phyloP scores from a whole-genome alignment of 1,284 basidiomycete genomes.

The Xanthoconium separans region DNA sequence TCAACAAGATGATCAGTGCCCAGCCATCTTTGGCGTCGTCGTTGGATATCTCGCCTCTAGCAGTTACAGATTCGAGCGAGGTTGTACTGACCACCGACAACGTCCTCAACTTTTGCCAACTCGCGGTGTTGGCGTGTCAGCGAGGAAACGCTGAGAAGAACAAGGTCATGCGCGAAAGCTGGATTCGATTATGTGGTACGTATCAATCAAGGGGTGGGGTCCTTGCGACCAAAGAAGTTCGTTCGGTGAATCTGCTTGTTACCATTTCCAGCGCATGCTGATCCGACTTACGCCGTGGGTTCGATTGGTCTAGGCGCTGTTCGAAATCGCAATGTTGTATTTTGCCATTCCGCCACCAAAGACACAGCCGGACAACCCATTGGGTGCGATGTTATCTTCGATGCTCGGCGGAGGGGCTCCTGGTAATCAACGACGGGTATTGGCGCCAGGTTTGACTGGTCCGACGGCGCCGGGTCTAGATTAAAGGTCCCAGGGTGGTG shows the following conservation, averaged over 20 bases:
- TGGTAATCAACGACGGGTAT: conserved; percentile 32
- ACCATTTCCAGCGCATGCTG: not conserved
- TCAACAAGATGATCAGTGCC: conserved; percentile 54
- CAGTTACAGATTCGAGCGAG: conserved; percentile 52
- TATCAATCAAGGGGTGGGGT: conserved; percentile 70
- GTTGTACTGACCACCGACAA: conserved; percentile 72
- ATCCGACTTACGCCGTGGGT: not conserved
- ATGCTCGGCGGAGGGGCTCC: conserved; percentile 71
- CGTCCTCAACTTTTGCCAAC: conserved; percentile 83
- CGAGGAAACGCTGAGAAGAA: conserved; percentile 75
- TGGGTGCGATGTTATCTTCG: conserved; percentile 82
- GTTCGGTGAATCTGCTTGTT: conserved; percentile 53
- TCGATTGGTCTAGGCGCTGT: conserved; percentile 37
- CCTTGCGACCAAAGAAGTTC: conserved; percentile 67
- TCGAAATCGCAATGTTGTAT: conserved; percentile 67
- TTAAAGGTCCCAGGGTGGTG: conserved; percentile 20
- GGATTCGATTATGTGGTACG: conserved; percentile 79
- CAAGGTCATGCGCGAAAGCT: conserved; percentile 72
- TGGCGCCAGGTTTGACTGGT: conserved; percentile 39
- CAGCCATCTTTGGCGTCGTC: conserved; percentile 38
- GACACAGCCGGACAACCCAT: conserved; percentile 67
- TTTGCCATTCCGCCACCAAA: conserved; percentile 79
- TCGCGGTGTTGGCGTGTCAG: conserved; percentile 83
- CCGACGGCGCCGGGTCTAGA: conserved; percentile 38
- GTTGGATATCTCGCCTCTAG: conserved; percentile 43